Evolutionary conservation across 1,284 basidiomycete species (phyloP), one percentile per base, ranked within the genome.

Genomic region (Papiliotrema flavescens): DNA sequence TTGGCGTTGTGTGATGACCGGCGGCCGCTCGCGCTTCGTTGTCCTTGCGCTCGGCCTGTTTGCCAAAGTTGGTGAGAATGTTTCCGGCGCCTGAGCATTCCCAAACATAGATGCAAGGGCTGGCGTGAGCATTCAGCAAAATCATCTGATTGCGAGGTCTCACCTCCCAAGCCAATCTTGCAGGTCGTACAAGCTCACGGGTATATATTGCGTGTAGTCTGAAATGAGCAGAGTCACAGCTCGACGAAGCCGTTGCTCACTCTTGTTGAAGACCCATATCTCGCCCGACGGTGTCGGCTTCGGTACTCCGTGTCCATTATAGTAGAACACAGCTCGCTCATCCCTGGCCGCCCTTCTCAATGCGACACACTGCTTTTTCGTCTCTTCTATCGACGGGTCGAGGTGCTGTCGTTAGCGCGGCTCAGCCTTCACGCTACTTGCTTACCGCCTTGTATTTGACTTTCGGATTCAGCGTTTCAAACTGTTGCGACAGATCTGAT

Each of bases 281-380:
- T 98, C 96, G 23, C 96, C 95, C 59, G 91, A 94, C 0, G 89
- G 83, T 0, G 96, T 98, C 2, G 95, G 96, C 69, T 93, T 95
- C 1, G 96, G 95, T 15, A 98, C 95, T 34, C 95, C 95, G 63
- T 97, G 96, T 2, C 95, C 96, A 67, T 98, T 98, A 80, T 98
- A 98, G 78, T 98, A 94, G 77, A 98, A 97, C 36, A 98, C 80
- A 13, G 93, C 87, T 1, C 96, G 87, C 70, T 98, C 96, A 50
- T 95, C 90, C 71, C 93, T 91, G 2, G 95, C 92, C 51, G 87
- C 85, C 68, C 89, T 89, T 53, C 95, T 85, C 49, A 96, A 78
- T 35, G 83, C 85, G 55, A 87, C 83, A 71, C 93, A 97, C 69
- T 93, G 90, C 54, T 89, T 87, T 70, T 90, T 89, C 42, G 95